Base-by-base conservation (phyloP, 805 yeast genomes). In the Novakomyces olei region DNA sequence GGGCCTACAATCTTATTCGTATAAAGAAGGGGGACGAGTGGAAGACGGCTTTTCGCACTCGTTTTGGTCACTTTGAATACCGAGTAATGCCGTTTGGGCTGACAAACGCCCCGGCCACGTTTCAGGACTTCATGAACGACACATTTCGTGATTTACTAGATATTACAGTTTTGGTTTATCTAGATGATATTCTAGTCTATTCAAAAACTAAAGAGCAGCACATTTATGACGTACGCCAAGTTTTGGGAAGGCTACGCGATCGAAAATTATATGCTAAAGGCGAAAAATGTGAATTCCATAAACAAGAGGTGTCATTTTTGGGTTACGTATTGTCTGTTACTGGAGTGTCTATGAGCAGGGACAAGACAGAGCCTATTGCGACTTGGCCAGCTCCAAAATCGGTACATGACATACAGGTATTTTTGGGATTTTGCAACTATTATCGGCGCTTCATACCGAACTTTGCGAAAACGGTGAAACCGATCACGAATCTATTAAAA, bases 21-120 rank as follows among this genome's bases (percentile, higher is more conserved):
- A 23, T 5, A 31, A 26, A n/a, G 10, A 25, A 5, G n/a, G n/a
- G n/a, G n/a, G n/a, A n/a, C n/a, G n/a, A n/a, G n/a, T n/a, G n/a
- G n/a, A 41, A 44, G 15, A 44, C 46, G 5, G 45, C 48, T n/a
- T 47, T 47, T 23, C 24, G n/a, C 4, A 38, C 47, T 1, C 33
- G 22, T 2, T 4, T n/a, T 5, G 51, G 48, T 10, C 33, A 37
- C 4, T 43, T 32, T 29, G 41, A 45, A 26, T 46, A 41, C 38
- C 32, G 18, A 3, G 48, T 40, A 7, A 43, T 47, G 47, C 50
- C 49, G 1, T 45, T 47, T 34, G 50, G 50, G 1, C 34, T 43
- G 27, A 19, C 38, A 9, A 44, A 42, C 33, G 50, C 47, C 1
- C 50, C 51, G 2, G 42, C 46, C 2, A 35, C 42, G 2, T 47